Conservation (phyloP, 202 grass and related monocot genomes). For the Eragrostis tef region DNA sequence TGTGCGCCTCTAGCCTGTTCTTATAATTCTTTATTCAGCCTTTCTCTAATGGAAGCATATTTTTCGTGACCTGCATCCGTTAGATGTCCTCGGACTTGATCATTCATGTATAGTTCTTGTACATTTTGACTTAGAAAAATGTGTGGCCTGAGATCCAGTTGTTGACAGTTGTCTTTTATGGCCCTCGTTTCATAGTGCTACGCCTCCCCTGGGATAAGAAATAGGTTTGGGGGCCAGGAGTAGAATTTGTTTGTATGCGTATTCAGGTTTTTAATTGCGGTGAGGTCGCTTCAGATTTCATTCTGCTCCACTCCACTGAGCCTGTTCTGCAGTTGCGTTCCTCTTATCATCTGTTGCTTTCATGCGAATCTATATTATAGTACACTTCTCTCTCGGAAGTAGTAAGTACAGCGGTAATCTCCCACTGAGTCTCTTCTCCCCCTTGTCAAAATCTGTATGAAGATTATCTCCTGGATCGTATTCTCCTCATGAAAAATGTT, state of each 20-base stretch:
- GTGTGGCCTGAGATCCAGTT: conserved; percentile 22
- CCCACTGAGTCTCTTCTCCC: too few relatives aligned
- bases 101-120: conserved; percentile 42
- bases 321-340: too few relatives aligned
- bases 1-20: conserved; percentile 37
- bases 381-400: too few relatives aligned
- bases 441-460: too few relatives aligned
- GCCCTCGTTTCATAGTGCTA: neutral
- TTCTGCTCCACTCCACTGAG: too few relatives aligned
- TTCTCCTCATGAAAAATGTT: too few relatives aligned
- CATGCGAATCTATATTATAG: too few relatives aligned
- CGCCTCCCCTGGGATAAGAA: conserved; percentile 6
- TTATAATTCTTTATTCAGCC: conserved; percentile 7
- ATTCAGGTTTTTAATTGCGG: conserved; percentile 18
- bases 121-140: conserved; percentile 34
- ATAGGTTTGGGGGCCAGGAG: conserved; percentile 6
- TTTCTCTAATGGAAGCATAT: conserved; percentile 42
- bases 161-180: neutral
- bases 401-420: too few relatives aligned
- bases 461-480: too few relatives aligned
- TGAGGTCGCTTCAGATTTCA: neutral
- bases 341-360: too few relatives aligned
- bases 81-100: conserved; percentile 34
- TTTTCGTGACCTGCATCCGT: conserved; percentile 34
- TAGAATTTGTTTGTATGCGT: conserved; percentile 5